Conservation (phyloP, 129 eudicot species). For the Artemisia annua region DNA sequence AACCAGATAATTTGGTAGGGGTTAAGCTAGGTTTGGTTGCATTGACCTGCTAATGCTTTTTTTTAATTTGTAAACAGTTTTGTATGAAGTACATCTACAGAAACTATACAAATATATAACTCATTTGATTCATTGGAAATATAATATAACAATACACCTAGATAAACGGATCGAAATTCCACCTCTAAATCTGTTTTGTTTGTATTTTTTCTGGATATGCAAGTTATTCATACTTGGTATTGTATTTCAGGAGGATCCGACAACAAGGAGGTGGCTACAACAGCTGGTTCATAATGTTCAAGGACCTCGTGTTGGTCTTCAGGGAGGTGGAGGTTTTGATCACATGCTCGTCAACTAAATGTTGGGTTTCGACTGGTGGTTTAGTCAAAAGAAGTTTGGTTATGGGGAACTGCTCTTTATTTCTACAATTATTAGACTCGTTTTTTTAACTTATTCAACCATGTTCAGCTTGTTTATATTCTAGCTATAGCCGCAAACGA, state of each 20-base stretch:
- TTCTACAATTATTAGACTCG: slow-evolving; percentile 5
- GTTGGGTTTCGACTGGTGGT: background rate
- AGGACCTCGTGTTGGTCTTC: slow-evolving; percentile 66
- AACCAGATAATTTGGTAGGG: too few species aligned
- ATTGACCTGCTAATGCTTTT: too few species aligned
- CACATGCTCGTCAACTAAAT: slow-evolving; percentile 68
- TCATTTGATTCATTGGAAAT: too few species aligned
- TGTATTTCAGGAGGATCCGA: slow-evolving; percentile 73
- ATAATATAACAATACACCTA: background rate
- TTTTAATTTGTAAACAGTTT: too few species aligned
- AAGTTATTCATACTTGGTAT: background rate
- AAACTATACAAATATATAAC: too few species aligned
- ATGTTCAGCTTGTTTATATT: slow-evolving; percentile 28
- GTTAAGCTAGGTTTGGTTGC: too few species aligned
- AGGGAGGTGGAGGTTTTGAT: slow-evolving; percentile 73
- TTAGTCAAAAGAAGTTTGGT: slow-evolving; percentile 12
- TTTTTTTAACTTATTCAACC: background rate
- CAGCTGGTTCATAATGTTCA: slow-evolving; percentile 82
- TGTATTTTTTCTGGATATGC: too few species aligned
- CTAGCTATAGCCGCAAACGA: slow-evolving; percentile 16
- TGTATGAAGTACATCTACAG: too few species aligned
- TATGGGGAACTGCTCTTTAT: background rate
- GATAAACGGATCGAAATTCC: background rate
- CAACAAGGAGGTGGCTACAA: slow-evolving; percentile 75
- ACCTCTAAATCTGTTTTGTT: background rate